Conservation (phyloP, 169 alveolate species). For the Plasmodium yoelii region DNA sequence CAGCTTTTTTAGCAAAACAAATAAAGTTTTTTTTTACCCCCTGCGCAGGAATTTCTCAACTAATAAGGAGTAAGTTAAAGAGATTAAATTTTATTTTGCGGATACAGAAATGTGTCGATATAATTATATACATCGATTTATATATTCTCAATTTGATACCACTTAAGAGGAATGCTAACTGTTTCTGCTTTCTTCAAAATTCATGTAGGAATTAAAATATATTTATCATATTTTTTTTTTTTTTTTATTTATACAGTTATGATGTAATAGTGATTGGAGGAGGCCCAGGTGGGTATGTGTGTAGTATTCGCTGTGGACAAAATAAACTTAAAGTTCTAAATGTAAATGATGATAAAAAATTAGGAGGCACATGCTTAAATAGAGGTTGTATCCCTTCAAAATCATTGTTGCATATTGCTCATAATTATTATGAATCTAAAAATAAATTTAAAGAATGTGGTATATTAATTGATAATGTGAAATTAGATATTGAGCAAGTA, state of each 20-base stretch:
- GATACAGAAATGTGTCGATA: neutral
- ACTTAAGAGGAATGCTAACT: too few relatives aligned
- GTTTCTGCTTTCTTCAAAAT: neutral
- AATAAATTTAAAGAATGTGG: conserved; percentile 77
- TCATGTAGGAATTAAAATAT: neutral
- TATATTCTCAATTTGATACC: neutral
- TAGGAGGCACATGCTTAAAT: conserved; percentile 99
- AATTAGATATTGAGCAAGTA: conserved; percentile 88
- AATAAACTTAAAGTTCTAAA: conserved; percentile 96
- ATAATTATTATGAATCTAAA: conserved; percentile 88
- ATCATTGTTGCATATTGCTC: conserved; percentile 94
- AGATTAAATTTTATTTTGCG: neutral
- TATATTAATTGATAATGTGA: conserved; percentile 76
- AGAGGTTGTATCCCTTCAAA: conserved; percentile 99
- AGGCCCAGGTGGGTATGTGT: conserved; percentile 97
- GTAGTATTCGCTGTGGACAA: conserved; percentile 98
- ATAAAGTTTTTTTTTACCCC: conserved; percentile 1
- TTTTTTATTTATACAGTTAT: conserved; percentile 74
- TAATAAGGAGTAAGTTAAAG: conserved; percentile 45
- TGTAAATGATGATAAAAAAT: conserved; percentile 94
- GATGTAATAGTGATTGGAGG: conserved; percentile 94
- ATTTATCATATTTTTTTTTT: neutral
- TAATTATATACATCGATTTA: neutral
- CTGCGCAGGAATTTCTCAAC: conserved; percentile 54
- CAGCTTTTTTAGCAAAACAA: conserved; percentile 16